Base-by-base conservation (phyloP, 2,329 filamentous ascomycete species). In the Talaromyces sp. region DNA sequence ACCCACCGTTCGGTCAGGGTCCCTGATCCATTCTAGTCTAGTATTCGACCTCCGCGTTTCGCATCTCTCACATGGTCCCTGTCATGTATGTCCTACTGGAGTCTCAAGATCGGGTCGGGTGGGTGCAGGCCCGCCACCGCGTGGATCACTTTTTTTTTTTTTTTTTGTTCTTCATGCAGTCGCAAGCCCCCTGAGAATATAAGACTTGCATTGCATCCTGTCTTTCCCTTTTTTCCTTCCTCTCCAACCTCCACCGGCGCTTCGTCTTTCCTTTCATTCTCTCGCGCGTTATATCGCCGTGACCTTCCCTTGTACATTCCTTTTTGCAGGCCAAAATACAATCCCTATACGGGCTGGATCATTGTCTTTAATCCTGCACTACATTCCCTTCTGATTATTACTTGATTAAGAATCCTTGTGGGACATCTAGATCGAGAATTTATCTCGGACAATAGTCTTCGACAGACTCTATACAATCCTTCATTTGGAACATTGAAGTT, bases 71-170 rank as follows among this genome's bases (percentile, higher is more conserved):
- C 58, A 61, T 60, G 56, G 58, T 41, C 45, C 54, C 52, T 60
- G 46, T 55, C 57, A 56, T 58, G 52, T 47, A 53, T 54, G 52
- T 60, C 47, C 58, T 52, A 53, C 43, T 45, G 47, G 42, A 47
- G 60, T 62, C 62, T 51, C 60, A 60, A 62, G 61, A 60, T 53
- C 57, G 46, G 55, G 61, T 68, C 67, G 33, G 66, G 60, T 69
- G 66, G 61, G 44, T 61, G 56, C 46, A 61, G 57, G 51, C 50
- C 61, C 56, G 52, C 60, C 51, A 59, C 43, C 55, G 56, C 58
- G 60, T 51, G 42, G 49, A 30, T 19, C 39, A 43, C 35, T 51
- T 47, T 51, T 32, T 40, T 39, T 29, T 43, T 52, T 41, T 42
- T 39, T 54, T n/a, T n/a, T n/a, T n/a, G n/a, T n/a, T 27, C 24